Percentiles rank a stretch among this genome's conserved stretches.
Evolutionary conservation across 768 basidiomycete genomes (phyloP).

Genomic region (Collybiopsis confluens): DNA sequence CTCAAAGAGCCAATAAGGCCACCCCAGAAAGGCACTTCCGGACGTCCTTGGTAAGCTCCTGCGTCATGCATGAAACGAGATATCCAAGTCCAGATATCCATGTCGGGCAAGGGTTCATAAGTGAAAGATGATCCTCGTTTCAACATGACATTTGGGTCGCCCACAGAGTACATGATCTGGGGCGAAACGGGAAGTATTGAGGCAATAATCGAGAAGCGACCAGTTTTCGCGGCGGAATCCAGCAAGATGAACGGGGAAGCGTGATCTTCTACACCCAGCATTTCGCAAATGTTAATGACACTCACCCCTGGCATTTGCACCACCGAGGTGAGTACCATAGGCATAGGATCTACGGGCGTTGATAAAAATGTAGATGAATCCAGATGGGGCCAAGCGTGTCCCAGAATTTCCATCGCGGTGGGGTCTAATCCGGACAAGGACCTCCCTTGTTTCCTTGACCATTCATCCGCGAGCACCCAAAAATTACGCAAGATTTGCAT

Average conservation of each 20-base stretch:
- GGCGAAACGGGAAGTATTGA: conserved; percentile 49
- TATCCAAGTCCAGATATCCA: conserved; percentile 73
- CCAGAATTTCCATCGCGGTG: conserved; percentile 31
- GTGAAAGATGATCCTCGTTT: conserved; percentile 28
- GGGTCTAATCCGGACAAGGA: conserved; percentile 37
- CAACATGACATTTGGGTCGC: conserved; percentile 45
- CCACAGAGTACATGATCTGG: conserved; percentile 54
- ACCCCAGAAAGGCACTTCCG: conserved; percentile 76
- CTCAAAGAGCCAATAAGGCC: conserved; percentile 75
- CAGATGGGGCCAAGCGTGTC: conserved; percentile 54
- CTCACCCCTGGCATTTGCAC: conserved; percentile 25
- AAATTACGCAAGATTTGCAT: conserved; percentile 69
- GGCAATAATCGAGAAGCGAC: conserved; percentile 69
- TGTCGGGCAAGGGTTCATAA: conserved; percentile 40
- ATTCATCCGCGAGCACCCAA: conserved; percentile 61
- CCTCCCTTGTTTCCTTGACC: conserved; percentile 42
- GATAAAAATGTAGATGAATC: conserved; percentile 19
- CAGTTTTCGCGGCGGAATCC: conserved; percentile 74
- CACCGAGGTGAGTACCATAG: background rate
- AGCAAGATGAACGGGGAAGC: conserved; percentile 62
- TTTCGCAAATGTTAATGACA: conserved; percentile 51
- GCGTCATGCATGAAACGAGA: conserved; percentile 59
- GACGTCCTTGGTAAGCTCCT: conserved; percentile 41
- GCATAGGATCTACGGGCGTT: conserved; percentile 17
- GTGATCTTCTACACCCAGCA: conserved; percentile 56